Conservation (phyloP, 2,329 filamentous ascomycete genomes). For the Aspergillus novofumigatus region DNA sequence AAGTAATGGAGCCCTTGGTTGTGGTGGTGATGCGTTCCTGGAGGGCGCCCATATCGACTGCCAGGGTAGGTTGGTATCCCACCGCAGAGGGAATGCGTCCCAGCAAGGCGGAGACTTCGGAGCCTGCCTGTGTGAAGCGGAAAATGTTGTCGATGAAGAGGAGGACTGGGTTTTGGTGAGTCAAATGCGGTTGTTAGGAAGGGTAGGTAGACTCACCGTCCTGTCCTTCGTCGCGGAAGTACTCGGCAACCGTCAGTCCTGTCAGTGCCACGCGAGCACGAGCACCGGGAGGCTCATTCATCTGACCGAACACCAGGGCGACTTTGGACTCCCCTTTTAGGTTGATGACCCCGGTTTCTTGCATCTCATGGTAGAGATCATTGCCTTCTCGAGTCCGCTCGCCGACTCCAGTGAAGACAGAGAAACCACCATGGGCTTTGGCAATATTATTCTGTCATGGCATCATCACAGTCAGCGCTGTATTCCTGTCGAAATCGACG, state of each 20-base stretch:
- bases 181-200: too few relatives aligned
- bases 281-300: conserved; percentile 99
- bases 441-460: conserved; percentile 87
- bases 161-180: conserved; percentile 55
- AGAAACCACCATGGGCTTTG: conserved; percentile 99
- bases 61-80: conserved; percentile 98
- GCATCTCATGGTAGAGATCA: conserved; percentile 99
- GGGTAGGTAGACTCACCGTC: conserved; percentile 45
- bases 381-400: conserved; percentile 99
- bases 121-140: conserved; percentile 99
- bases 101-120: conserved; percentile 97
- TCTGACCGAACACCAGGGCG: conserved; percentile 98
- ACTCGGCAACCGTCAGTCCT: conserved; percentile 65
- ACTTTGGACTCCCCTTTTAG: conserved; percentile 99
- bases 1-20: conserved; percentile 99
- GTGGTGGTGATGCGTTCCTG: conserved; percentile 99
- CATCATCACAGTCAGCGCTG: neutral
- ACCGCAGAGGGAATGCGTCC: conserved; percentile 99
- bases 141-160: conserved; percentile 99
- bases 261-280: conserved; percentile 99
- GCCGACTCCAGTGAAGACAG: conserved; percentile 99
- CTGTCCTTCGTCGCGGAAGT: conserved; percentile 82
- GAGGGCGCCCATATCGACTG: conserved; percentile 98
- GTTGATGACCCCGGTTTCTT: conserved; percentile 99
- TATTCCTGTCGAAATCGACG: too few relatives aligned